A percentile compares a stretch with the other conserved stretches of the same genome.
Conservation (phyloP, 768 basidiomycete species). For the Trametes meyenii region DNA sequence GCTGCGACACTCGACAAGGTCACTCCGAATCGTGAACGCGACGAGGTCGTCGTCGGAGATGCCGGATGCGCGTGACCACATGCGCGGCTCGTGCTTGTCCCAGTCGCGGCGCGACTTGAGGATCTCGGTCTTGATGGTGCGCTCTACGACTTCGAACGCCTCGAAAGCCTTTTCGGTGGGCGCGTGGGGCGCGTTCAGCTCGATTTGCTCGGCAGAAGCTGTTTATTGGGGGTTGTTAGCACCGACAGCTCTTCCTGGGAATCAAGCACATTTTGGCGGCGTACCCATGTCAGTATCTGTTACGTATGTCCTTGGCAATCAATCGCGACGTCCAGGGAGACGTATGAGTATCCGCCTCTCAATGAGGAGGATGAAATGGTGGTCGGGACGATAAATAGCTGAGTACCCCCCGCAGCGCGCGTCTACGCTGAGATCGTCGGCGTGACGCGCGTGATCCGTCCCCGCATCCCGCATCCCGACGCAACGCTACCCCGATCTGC, state of each 20-base stretch:
- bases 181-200: conserved; percentile 58
- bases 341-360: neutral
- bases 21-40: conserved; percentile 49
- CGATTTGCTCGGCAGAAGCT: conserved; percentile 47
- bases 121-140: conserved; percentile 65
- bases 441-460: neutral
- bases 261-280: neutral
- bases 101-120: conserved; percentile 67
- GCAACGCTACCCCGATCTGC: too few species aligned
- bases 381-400: neutral
- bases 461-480: neutral
- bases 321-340: too few species aligned
- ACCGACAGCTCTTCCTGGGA: neutral
- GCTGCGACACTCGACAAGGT: conserved; percentile 52
- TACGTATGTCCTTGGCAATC: too few species aligned
- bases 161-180: conserved; percentile 64
- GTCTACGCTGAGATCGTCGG: neutral
- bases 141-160: conserved; percentile 61
- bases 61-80: conserved; percentile 66
- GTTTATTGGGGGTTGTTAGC: neutral
- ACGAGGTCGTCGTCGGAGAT: conserved; percentile 57
- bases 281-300: conserved; percentile 1
- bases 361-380: neutral
- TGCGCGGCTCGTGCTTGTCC: conserved; percentile 69
- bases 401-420: neutral